phyloP scores from a whole-genome alignment of 2,329 filamentous ascomycete species.

The Magnaporthiopsis rhizophila region DNA sequence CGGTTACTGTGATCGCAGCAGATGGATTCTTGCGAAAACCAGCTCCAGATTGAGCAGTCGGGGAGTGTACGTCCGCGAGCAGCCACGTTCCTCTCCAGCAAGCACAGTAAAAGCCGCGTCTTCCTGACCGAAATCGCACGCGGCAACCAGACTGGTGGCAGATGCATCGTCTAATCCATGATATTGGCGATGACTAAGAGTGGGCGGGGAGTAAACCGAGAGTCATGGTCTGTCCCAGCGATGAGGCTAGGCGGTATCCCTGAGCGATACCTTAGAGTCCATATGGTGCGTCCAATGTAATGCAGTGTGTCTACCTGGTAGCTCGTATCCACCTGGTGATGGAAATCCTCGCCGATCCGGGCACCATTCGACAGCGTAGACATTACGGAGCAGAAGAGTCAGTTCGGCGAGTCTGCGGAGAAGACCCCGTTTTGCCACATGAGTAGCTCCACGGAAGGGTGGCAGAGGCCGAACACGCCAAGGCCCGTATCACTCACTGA shows the following conservation, averaged over 20 bases:
- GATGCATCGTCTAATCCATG: neutral
- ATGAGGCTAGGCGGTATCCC: neutral
- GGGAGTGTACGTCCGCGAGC: neutral
- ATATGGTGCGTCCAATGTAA: neutral
- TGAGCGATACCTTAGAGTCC: neutral
- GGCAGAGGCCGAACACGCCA: neutral
- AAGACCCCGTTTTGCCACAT: neutral
- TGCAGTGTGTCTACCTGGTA: no score
- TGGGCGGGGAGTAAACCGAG: neutral
- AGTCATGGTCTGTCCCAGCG: neutral
- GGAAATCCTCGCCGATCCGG: neutral
- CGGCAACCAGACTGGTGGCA: neutral
- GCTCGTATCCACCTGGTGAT: neutral
- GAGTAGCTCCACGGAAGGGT: neutral
- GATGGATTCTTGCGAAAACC: neutral
- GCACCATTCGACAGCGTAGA: neutral
- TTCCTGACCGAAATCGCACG: neutral
- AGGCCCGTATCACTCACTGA: neutral
- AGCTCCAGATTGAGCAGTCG: neutral
- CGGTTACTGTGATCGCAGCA: neutral
- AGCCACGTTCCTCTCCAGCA: neutral
- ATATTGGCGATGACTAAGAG: neutral
- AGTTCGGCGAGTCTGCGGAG: neutral
- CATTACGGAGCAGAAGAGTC: neutral
- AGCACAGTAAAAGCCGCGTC: neutral